Evolutionary conservation across 352 stramenopile species (phyloP).

Genomic region (Pythium guiyangense): DNA sequence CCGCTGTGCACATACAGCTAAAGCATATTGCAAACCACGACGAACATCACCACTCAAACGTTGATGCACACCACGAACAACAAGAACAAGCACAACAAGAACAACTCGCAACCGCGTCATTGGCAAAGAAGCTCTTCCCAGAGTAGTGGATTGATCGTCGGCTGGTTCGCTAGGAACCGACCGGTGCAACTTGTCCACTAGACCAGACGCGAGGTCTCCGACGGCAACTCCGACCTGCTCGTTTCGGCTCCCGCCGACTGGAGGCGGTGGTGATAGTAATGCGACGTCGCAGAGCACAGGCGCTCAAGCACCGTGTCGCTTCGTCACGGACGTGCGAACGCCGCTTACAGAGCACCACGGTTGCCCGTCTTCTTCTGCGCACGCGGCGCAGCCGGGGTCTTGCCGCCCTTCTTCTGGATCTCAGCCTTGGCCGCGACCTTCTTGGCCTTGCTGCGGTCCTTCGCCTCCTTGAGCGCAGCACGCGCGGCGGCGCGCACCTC

Average conservation of each 20-base stretch:
- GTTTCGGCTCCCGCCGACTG: conserved; percentile 2
- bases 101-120: no score
- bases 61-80: no score
- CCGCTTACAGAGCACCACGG: conserved; percentile 82
- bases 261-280: conserved; percentile 5
- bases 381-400: conserved; percentile 59
- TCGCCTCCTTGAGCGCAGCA: conserved; percentile 86
- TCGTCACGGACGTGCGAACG: neutral
- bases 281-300: neutral
- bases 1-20: no score
- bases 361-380: conserved; percentile 89
- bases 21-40: no score
- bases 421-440: conserved; percentile 60
- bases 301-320: neutral
- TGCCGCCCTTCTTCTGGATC: conserved; percentile 49
- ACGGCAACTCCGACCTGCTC: conserved; percentile 6
- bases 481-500: conserved; percentile 88
- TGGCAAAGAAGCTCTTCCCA: conserved; percentile 21
- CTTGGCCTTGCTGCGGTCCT: conserved; percentile 88
- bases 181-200: conserved; percentile 5
- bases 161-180: conserved; percentile 4
- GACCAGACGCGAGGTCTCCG: conserved; percentile 6
- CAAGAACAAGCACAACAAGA: neutral
- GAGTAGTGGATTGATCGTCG: conserved; percentile 19
- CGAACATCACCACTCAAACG: no score